These are phyloP conservation scores for Collybiopsis luxurians DNA, from an alignment of 768 basidiomycete species.

Conservation along the genomic window DNA sequence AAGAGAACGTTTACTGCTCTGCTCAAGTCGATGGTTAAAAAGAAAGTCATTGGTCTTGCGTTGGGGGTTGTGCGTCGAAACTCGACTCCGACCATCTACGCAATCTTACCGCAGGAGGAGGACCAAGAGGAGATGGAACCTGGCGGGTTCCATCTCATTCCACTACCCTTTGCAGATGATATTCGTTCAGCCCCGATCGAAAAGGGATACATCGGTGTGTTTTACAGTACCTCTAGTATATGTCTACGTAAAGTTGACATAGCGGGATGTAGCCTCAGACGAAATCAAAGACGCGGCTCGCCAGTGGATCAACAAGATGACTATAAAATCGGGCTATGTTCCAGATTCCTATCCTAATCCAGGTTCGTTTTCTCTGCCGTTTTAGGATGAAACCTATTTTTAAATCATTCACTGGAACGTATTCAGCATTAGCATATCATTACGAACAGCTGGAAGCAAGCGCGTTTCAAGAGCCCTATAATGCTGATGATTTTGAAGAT, in stretches of 20 bases:
- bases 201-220: constrained; percentile 58
- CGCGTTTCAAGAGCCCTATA: constrained; percentile 89
- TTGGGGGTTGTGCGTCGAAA: constrained; percentile 68
- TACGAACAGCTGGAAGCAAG: constrained; percentile 89
- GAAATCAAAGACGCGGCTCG: constrained; percentile 64
- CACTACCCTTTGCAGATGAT: constrained; percentile 94
- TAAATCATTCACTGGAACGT: neutral
- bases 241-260: neutral
- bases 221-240: neutral
- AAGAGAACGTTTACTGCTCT: constrained; percentile 90
- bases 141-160: constrained; percentile 89
- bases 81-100: constrained; percentile 76
- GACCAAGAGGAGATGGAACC: constrained; percentile 69
- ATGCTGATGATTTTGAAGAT: constrained; percentile 77
- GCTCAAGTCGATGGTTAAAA: constrained; percentile 76
- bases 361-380: constrained; percentile 42
- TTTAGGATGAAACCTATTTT: constrained; percentile 1
- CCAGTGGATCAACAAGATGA: constrained; percentile 76
- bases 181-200: constrained; percentile 77
- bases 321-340: constrained; percentile 67
- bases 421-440: constrained; percentile 76
- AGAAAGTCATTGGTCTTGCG: constrained; percentile 80
- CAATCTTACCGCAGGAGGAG: constrained; percentile 82
- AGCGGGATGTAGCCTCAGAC: constrained; percentile 53
- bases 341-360: constrained; percentile 92